Base-by-base conservation (phyloP, 108 stramenopile species). In the Skeletonema marinoi region DNA sequence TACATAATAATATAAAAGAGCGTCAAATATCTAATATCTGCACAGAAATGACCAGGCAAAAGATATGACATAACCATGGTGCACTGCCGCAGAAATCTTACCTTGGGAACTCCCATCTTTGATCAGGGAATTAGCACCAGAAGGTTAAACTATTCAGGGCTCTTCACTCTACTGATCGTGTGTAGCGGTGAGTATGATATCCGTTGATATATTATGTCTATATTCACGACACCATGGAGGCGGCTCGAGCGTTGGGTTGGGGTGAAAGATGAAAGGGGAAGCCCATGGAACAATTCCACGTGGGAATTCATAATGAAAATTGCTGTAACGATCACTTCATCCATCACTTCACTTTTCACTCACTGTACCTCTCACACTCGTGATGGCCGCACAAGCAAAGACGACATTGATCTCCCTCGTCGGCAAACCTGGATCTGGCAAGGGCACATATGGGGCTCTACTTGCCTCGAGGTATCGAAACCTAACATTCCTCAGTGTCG, bases 401-500 rank as follows among this genome's bases (percentile, higher is more conserved):
- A 56, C 19, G 3, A 56, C 2, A 25, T 56, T 56, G 21, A 6
- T 56, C 44, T 46, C 44, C 4, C 44, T 46, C 44, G 16, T 46
- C 4, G 44, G 44, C 16, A 46, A 46, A n/a, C 44, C 44, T 46
- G 44, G 44, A 11, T 46, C 44, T 4, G 44, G 44, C 4, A 46
- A 46, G 16, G 44, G 44, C 3, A 46, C 44, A 0, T 46, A 46
- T 46, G 44, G 44, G 1, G 44, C 44, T 56, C 69, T 82, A 33
- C 58, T 82, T 39, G 70, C 81, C 31, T 50, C 70, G 21, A 68
- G 81, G 48, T 70, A 71, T 46, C 48, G 38, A 14, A 70, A 75
- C 35, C 46, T 54, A 19, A 38, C 92, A 31, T 73, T 93, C 33
- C 35, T 93, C 6, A 88, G 86, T 58, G 87, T 86, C 30, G 88